Percentiles rank a stretch among this genome's conserved stretches.
phyloP scores from a whole-genome alignment of 768 basidiomycete genomes.

The Amyloporia xantha region DNA sequence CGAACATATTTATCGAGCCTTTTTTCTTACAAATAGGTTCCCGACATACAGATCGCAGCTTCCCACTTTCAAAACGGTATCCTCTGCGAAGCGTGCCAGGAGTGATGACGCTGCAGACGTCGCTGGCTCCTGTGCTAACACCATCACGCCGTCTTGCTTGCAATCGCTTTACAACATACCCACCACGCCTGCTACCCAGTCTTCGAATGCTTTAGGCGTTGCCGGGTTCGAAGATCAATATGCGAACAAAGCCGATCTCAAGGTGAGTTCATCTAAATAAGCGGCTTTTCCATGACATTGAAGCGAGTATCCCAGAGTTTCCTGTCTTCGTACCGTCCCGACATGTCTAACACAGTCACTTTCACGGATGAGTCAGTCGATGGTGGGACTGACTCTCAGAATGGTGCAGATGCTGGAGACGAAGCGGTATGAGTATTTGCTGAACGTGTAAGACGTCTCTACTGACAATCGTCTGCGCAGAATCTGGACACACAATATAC shows the following conservation, averaged over 20 bases:
- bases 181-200: constrained; percentile 21
- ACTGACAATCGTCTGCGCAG: constrained; percentile 9
- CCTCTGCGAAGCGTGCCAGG: constrained; percentile 17
- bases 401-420: constrained; percentile 25
- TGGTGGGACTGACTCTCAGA: constrained; percentile 24
- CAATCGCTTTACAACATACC: constrained; percentile 32
- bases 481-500: constrained; percentile 31
- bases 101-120: constrained; percentile 1
- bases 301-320: constrained; percentile 15
- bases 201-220: constrained; percentile 23
- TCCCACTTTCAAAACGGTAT: constrained; percentile 1
- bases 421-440: constrained; percentile 24
- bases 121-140: not conserved
- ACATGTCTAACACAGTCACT: constrained; percentile 10
- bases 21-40: constrained; percentile 7
- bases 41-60: constrained; percentile 8
- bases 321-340: constrained; percentile 16
- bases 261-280: constrained; percentile 8
- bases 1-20: not conserved
- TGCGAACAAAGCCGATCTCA: constrained; percentile 25
- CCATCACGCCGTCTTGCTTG: constrained; percentile 25
- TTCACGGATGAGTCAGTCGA: constrained; percentile 21
- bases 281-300: constrained; percentile 18
- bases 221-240: constrained; percentile 27
- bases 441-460: too few species aligned